phyloP scores from a whole-genome alignment of 768 basidiomycete genomes.

The Termitomyces sp. region DNA sequence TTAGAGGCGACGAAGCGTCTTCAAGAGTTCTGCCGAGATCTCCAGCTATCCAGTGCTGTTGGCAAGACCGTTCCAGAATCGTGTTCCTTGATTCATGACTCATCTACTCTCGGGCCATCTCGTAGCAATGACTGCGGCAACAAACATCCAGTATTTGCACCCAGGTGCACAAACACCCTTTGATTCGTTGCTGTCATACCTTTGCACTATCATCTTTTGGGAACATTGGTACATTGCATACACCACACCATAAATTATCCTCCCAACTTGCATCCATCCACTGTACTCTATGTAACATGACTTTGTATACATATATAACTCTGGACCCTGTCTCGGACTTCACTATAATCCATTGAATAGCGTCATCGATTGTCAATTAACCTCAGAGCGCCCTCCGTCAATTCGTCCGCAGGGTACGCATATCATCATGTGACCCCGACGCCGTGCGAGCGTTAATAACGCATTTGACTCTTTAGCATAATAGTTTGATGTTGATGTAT shows the following conservation, averaged over 20 bases:
- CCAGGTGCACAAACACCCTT: constrained; percentile 3
- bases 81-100: background rate
- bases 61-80: constrained; percentile 17
- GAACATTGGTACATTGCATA: constrained; percentile 2
- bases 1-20: constrained; percentile 35
- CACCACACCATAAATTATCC: constrained; percentile 6
- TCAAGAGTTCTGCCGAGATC: constrained; percentile 44
- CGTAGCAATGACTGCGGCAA: constrained; percentile 1
- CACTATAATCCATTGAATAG: no score
- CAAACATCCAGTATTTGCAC: background rate
- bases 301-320: background rate
- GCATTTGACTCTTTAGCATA: no score
- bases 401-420: background rate
- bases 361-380: background rate
- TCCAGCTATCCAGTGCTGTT: constrained; percentile 34
- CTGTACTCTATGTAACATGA: background rate
- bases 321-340: background rate
- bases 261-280: background rate
- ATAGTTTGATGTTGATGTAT: no score
- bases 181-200: background rate
- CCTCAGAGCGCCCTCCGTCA: background rate
- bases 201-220: background rate
- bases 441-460: no score
- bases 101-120: constrained; percentile 7
- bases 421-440: no score